phyloP scores from a whole-genome alignment of 2,329 filamentous ascomycete species.

The Ceratocystis alfenasii region DNA sequence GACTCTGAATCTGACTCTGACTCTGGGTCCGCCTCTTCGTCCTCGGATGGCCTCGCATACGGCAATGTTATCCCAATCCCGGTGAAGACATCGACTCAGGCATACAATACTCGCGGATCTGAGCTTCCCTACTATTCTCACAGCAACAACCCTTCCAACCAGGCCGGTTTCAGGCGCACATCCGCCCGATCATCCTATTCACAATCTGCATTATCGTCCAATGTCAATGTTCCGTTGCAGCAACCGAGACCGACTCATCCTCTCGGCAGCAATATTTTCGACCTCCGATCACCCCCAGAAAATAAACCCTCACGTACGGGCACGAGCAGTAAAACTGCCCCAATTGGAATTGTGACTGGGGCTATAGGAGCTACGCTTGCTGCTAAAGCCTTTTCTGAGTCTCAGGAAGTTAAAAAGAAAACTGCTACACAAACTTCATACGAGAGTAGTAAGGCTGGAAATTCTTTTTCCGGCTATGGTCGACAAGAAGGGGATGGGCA shows the following conservation, averaged over 20 bases:
- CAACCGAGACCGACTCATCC: conserved; percentile 72
- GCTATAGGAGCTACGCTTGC: conserved; percentile 41
- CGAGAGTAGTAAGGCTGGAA: conserved; percentile 18
- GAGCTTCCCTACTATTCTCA: conserved; percentile 12
- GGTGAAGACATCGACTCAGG: neutral
- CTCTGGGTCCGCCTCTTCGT: conserved; percentile 12
- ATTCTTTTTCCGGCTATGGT: neutral
- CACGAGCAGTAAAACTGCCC: conserved; percentile 28
- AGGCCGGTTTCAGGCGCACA: neutral
- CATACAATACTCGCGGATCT: neutral
- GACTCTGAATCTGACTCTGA: conserved; percentile 10
- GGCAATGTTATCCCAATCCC: neutral
- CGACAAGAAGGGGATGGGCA: neutral
- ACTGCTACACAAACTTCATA: conserved; percentile 29
- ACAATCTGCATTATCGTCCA: neutral
- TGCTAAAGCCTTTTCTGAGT: conserved; percentile 14
- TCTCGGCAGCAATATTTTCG: conserved; percentile 43
- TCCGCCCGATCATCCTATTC: neutral
- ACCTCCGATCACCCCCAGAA: conserved; percentile 22
- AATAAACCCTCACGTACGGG: neutral
- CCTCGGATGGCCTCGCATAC: conserved; percentile 20
- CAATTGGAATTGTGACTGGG: conserved; percentile 37
- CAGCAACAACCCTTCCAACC: conserved; percentile 13
- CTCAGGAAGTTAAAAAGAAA: conserved; percentile 31
- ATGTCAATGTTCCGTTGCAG: conserved; percentile 57